Evolutionary conservation across 2,329 filamentous ascomycete species (phyloP), one percentile per base, ranked within the genome.

Genomic region (Ophiocordyceps sinensis): DNA sequence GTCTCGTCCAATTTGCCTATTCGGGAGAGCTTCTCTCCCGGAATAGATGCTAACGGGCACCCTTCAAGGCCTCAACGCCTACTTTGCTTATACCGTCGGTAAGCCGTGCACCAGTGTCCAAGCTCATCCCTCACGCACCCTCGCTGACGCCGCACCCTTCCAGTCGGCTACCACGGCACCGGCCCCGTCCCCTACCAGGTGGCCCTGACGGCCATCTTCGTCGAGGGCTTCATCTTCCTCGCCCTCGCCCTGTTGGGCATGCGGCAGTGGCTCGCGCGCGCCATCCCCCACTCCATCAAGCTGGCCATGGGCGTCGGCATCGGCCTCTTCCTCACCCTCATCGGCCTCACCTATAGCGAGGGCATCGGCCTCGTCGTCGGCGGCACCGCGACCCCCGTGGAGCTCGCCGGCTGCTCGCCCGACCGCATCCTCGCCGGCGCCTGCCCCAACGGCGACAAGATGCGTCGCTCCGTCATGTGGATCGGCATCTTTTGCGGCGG

Each of bases 401-500:
- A 84, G 46, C 67, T 93, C 35, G 85, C 82, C 10, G 86, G 85
- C 23, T 89, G 85, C 58, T 59, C 65, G 3, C 58, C 65, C 3
- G 58, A 66, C 28, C 53, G 52, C 12, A 60, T 65, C 5, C 50
- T 50, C 19, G 53, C 59, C 36, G 81, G 80, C 10, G 52, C 75
- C 7, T 91, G 85, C 56, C 73, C 74, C 0, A 63, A 66, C 39
- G 62, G 53, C 30, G 66, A 73, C 41, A 87, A 87, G 70, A 89
- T 94, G 85, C 77, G 84, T 45, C 85, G 73, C 53, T 83, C 85
- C 1, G 77, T 80, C 21, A 76, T 93, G 74, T 94, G 86, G 86
- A 71, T 93, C 40, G 86, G 85, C 31, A 87, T 93, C 51, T 91
- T 93, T 67, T 84, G 82, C 50, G 85, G 85, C 36, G 85, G 85